Conservation (phyloP, 345 rosid species). For the Carallia brachiata region DNA sequence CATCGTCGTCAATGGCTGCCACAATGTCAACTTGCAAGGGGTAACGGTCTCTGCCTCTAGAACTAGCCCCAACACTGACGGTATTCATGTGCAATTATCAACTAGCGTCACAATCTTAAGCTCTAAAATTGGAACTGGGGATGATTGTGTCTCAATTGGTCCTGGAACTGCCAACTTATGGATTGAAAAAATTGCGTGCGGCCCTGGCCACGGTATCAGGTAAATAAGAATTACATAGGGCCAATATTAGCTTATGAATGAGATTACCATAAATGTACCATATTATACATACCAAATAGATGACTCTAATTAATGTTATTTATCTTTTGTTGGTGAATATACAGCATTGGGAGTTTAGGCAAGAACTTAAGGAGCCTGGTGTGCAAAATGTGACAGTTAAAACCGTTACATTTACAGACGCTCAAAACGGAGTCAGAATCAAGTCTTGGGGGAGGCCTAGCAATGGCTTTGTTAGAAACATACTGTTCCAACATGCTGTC, state of each 20-base stretch:
- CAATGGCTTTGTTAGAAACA: no score
- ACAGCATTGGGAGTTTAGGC: slow-evolving; percentile 20
- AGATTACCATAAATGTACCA: no score
- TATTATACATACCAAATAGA: no score
- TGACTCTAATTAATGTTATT: no score
- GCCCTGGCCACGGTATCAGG: slow-evolving; percentile 22
- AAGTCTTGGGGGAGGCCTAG: no score
- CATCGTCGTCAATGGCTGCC: slow-evolving; percentile 6
- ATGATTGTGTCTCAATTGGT: slow-evolving; percentile 17
- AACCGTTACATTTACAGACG: no score
- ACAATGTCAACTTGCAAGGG: background rate
- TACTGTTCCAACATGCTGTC: background rate
- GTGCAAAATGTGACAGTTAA: background rate
- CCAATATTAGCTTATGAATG: no score
- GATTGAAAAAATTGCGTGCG: slow-evolving; percentile 10
- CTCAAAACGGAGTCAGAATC: no score
- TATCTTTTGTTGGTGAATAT: no score
- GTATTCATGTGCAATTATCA: slow-evolving; percentile 14
- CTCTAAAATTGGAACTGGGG: slow-evolving; percentile 17
- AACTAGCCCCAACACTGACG: slow-evolving; percentile 15
- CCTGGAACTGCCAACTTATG: slow-evolving; percentile 9
- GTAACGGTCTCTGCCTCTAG: slow-evolving; percentile 2
- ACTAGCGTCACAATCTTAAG: background rate
- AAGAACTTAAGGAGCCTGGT: slow-evolving; percentile 7
- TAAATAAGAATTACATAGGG: background rate